Percentiles rank a stretch among this genome's conserved stretches.
These are phyloP conservation scores for Xanthoconium separans DNA, from an alignment of 1,284 basidiomycete species.

Conservation along the genomic window DNA sequence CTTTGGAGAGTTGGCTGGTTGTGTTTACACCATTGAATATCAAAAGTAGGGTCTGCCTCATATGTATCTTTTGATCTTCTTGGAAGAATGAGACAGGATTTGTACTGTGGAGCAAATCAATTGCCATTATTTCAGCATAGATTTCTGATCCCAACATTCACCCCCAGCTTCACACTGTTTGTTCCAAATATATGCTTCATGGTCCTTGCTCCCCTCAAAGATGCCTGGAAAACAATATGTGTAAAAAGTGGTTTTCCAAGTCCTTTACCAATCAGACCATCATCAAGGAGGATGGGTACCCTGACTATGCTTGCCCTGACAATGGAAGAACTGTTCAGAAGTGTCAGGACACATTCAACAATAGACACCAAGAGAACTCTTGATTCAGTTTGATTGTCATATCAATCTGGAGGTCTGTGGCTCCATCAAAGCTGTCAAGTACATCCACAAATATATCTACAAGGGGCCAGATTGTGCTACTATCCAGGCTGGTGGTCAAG, in stretches of 20 bases:
- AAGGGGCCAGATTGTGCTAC: constrained; percentile 39
- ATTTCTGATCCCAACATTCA: not conserved
- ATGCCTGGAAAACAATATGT: constrained; percentile 4
- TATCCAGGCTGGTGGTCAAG: constrained; percentile 8
- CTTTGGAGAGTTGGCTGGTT: not conserved
- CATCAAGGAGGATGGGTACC: constrained; percentile 12
- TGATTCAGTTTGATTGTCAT: constrained; percentile 42
- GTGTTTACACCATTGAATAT: not conserved
- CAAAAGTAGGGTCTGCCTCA: not conserved
- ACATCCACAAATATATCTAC: constrained; percentile 44
- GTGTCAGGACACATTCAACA: not conserved
- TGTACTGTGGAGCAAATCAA: not conserved
- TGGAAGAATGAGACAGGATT: not conserved
- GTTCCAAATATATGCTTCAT: constrained; percentile 12
- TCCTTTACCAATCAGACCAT: constrained; percentile 1
- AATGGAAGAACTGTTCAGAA: constrained; percentile 8
- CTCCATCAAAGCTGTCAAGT: constrained; percentile 36
- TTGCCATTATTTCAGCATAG: constrained; percentile 4
- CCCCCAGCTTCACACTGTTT: not conserved
- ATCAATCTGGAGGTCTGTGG: constrained; percentile 43
- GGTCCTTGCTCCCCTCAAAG: constrained; percentile 5
- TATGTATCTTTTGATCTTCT: not conserved
- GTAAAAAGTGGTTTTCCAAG: constrained; percentile 9
- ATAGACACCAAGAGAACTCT: constrained; percentile 1
- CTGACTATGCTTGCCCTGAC: constrained; percentile 11